Evolutionary conservation across 371 early-diverging fungal genomes (phyloP), one percentile per base, ranked within the genome.

Genomic region (Circinella minor): DNA sequence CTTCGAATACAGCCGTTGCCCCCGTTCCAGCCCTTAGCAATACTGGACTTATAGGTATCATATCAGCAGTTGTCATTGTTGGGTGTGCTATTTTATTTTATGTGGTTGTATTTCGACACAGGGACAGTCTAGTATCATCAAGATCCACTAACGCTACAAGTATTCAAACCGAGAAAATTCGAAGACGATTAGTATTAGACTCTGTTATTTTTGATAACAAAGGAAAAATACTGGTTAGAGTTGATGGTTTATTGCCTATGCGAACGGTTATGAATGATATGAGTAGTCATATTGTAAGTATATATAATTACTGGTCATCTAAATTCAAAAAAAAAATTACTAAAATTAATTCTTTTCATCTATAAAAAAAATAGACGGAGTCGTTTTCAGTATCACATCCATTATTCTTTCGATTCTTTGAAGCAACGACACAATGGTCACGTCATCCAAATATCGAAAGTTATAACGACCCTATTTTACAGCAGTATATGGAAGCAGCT

Each of bases 221-320:
- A 55, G 84, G 81, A 36, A 78, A 75, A 60, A 77, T 83, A 4
- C n/a, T 83, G 36, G 84, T 83, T 6, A 72, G 68, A 14, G 69
- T 71, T 3, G 81, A 81, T 69, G 84, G 84, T 55, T 60, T 78
- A 13, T 72, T 81, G 9, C 84, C 84, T 7, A 76, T 72, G 70
- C 63, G 14, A 47, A 64, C 39, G 17, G 71, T 60, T 65, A 65
- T 61, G 63, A 67, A 66, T 38, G 49, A 59, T 34, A 46, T 55
- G 66, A 54, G 55, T 11, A 38, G 13, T 8, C 62, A 46, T 38
- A n/a, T 62, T 38, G 62, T 46, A 62, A 38, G 38, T 60, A 60
- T 27, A 27, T 27, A 27, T 27, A 27, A 27, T 27, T 27, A 27
- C 27, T 27, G 1, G 27, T 2, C 27, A 27, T 27, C 27, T 27